Conservation (phyloP, 2,329 filamentous ascomycete genomes). For the Cytospora piceae region DNA sequence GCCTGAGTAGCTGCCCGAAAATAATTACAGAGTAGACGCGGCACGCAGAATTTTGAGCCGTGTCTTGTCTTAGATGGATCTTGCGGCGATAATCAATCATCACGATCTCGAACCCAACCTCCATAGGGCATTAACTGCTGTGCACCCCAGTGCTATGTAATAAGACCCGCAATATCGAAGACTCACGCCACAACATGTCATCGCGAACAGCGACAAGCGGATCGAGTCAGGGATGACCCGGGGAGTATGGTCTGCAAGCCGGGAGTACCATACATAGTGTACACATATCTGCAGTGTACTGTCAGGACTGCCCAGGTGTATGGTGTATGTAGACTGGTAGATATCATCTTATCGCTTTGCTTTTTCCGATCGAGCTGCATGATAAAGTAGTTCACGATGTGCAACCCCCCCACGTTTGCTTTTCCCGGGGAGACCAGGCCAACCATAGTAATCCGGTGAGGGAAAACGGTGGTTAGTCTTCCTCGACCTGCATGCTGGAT, state of each 20-base stretch:
- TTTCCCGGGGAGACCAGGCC: background rate
- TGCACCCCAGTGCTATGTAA: too few species aligned
- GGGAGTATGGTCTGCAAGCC: constrained; percentile 8
- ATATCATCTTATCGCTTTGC: constrained; percentile 15
- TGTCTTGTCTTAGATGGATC: constrained; percentile 1
- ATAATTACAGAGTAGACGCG: background rate
- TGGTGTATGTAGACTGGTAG: too few species aligned
- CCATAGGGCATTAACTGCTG: too few species aligned
- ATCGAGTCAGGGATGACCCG: constrained; percentile 6
- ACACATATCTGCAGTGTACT: too few species aligned
- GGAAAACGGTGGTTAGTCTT: background rate
- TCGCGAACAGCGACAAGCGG: background rate
- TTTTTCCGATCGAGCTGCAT: constrained; percentile 21
- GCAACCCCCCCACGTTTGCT: background rate
- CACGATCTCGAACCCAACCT: background rate
- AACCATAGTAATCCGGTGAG: background rate
- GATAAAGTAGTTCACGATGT: background rate
- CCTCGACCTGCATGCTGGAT: background rate
- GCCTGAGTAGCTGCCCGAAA: background rate
- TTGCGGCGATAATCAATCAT: background rate
- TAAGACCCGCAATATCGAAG: constrained; percentile 1
- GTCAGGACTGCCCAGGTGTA: too few species aligned
- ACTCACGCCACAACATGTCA: too few species aligned
- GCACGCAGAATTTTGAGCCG: background rate
- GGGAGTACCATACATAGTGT: background rate